A percentile compares a stretch with the other conserved stretches of the same genome.
These are phyloP conservation scores for Pseudopyricularia javanii DNA, from an alignment of 2,329 filamentous ascomycete species.

Conservation along the genomic window DNA sequence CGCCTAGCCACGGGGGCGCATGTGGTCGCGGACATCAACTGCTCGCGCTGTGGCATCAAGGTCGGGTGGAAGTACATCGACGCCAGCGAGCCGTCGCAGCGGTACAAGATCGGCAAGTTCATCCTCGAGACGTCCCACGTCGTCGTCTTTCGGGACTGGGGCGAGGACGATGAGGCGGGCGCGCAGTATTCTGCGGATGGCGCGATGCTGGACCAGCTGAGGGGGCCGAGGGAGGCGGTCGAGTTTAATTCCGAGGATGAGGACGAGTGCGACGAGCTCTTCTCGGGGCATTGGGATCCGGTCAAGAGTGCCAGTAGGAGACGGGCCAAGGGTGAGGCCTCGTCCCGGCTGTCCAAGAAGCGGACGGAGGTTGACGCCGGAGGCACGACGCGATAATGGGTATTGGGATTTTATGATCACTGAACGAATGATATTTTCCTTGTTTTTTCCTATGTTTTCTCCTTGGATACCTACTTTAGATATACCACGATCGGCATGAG, in stretches of 20 bases:
- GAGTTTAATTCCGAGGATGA: slow-evolving; percentile 53
- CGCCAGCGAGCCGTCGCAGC: slow-evolving; percentile 44
- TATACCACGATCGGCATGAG: too few species aligned
- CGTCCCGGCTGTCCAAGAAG: not conserved
- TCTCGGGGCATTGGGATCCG: slow-evolving; percentile 48
- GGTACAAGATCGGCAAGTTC: slow-evolving; percentile 58
- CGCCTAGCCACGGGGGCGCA: slow-evolving; percentile 51
- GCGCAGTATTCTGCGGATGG: not conserved
- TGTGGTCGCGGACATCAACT: slow-evolving; percentile 51
- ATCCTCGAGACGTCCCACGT: slow-evolving; percentile 52
- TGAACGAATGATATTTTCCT: too few species aligned
- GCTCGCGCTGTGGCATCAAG: slow-evolving; percentile 39
- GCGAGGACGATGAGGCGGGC: slow-evolving; percentile 20
- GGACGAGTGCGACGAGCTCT: slow-evolving; percentile 55
- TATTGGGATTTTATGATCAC: too few species aligned
- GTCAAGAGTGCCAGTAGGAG: slow-evolving; percentile 31
- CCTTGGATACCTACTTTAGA: too few species aligned
- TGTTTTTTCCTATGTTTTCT: too few species aligned
- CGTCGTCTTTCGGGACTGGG: slow-evolving; percentile 40
- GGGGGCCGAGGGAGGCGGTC: slow-evolving; percentile 15
- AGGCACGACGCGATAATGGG: not conserved
- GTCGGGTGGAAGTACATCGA: slow-evolving; percentile 60
- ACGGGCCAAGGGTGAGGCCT: not conserved
- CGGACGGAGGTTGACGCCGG: not conserved
- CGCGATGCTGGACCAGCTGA: slow-evolving; percentile 4